Conservation (phyloP, 1,284 basidiomycete genomes). For the Ganoderma sinense region DNA sequence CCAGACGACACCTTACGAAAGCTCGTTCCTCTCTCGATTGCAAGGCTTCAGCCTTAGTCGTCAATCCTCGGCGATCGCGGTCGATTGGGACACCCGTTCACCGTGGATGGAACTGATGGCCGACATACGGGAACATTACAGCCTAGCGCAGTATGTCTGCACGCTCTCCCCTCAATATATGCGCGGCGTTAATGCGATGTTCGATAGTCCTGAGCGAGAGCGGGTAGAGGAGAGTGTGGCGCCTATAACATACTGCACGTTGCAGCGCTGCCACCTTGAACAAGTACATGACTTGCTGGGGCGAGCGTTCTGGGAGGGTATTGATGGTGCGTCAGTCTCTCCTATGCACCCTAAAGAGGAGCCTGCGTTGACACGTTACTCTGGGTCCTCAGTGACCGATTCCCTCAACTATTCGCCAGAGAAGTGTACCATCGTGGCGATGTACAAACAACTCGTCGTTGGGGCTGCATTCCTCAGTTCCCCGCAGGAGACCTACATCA, state of each 20-base stretch:
- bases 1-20: conserved; percentile 64
- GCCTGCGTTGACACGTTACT: conserved; percentile 4
- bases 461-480: conserved; percentile 80
- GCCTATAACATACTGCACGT: conserved; percentile 69
- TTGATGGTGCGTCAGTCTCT: conserved; percentile 59
- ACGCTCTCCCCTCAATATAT: not conserved
- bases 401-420: conserved; percentile 72
- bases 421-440: conserved; percentile 73
- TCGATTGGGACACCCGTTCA: conserved; percentile 74
- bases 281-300: conserved; percentile 75
- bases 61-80: conserved; percentile 46
- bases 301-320: conserved; percentile 75
- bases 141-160: conserved; percentile 60
- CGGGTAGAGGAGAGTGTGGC: conserved; percentile 47
- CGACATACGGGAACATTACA: conserved; percentile 71
- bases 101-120: conserved; percentile 80
- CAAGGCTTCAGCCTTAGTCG: conserved; percentile 43
- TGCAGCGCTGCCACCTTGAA: conserved; percentile 64
- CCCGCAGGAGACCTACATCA: conserved; percentile 82
- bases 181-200: not conserved
- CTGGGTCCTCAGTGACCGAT: conserved; percentile 60
- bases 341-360: not conserved
- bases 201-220: conserved; percentile 61
- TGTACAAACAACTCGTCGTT: conserved; percentile 73
- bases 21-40: conserved; percentile 69